Evolutionary conservation across 257 asterid species (phyloP), one percentile per base, ranked within the genome.

Genomic region (Jacaranda mimosifolia): DNA sequence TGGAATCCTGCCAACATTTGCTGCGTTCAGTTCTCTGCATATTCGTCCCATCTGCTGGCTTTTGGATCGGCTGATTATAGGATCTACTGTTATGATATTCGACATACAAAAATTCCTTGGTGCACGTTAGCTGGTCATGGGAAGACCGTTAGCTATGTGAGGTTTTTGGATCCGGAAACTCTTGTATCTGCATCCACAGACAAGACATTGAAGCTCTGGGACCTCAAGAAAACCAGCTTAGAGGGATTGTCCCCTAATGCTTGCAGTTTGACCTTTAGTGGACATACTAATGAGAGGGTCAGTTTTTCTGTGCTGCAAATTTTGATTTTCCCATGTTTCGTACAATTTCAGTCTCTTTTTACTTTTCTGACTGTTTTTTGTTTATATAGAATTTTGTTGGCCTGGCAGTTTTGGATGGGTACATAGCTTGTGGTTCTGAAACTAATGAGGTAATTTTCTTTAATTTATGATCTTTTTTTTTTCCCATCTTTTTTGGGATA

Each of bases 351-450:
- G n/a, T n/a, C n/a, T n/a, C n/a, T n/a, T 48, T 13, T 10, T 9
- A 51, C 4, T 51, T 18, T 46, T 21, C 63, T 17, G 38, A 38
- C 68, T 48, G 4, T 69, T 13, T 46, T 64, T 18, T 13, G 59
- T 64, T 66, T 46, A 3, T 77, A 70, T 73, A 89, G 94, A 86
- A 86, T 45, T 89, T 89, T 76, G 92, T 89, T 59, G 94, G 94
- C 2, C 76, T 89, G 13, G 55, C 89, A 39, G 91, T 81, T 52
- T 55, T 66, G 11, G 89, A 89, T 84, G 92, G 90, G 48, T 87
- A 79, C 70, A 86, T 89, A 57, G 85, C 87, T 18, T 82, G 88
- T 76, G 92, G 94, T 71, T 89, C 94, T 0, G 94, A 89, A 77
- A 87, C 91, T 9, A 89, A 89, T 66, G 91, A 89, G 90, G 92